A percentile compares a stretch with the other conserved stretches of the same genome.
Evolutionary conservation across 2,329 filamentous ascomycete species (phyloP).

Genomic region (Xylaria sp.): DNA sequence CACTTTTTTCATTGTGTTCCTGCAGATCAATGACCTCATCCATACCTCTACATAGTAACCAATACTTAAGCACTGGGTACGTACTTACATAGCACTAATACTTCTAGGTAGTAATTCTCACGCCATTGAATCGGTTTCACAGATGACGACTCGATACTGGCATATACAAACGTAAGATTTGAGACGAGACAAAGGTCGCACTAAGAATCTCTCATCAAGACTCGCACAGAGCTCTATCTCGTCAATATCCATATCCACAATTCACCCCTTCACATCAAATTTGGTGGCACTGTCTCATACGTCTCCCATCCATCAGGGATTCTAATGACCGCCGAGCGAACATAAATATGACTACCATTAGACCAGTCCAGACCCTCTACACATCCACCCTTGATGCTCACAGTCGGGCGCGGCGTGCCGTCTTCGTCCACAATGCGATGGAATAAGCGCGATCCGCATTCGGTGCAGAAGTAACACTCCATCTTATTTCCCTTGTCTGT

Average conservation of each 20-base stretch:
- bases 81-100: not conserved
- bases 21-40: conserved; percentile 27
- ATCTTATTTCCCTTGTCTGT: conserved; percentile 56
- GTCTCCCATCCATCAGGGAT: conserved; percentile 54
- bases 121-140: not conserved
- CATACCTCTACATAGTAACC: too few species aligned
- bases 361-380: conserved; percentile 56
- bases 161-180: not conserved
- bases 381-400: conserved; percentile 61
- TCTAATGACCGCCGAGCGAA: conserved; percentile 56
- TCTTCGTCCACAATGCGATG: conserved; percentile 56
- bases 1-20: conserved; percentile 9
- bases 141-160: not conserved
- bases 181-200: not conserved
- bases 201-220: not conserved
- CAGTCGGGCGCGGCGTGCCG: conserved; percentile 51
- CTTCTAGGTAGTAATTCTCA: not conserved
- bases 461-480: conserved; percentile 53
- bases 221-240: not conserved
- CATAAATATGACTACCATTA: conserved; percentile 58
- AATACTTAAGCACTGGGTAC: too few species aligned
- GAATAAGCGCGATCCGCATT: conserved; percentile 60
- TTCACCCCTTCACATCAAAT: conserved; percentile 1
- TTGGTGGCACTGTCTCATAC: conserved; percentile 43
- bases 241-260: not conserved